A percentile compares a stretch with the other conserved stretches of the same genome.
These are phyloP conservation scores for Saposhnikovia divaricata DNA, from an alignment of 129 eudicot species.

Conservation along the genomic window DNA sequence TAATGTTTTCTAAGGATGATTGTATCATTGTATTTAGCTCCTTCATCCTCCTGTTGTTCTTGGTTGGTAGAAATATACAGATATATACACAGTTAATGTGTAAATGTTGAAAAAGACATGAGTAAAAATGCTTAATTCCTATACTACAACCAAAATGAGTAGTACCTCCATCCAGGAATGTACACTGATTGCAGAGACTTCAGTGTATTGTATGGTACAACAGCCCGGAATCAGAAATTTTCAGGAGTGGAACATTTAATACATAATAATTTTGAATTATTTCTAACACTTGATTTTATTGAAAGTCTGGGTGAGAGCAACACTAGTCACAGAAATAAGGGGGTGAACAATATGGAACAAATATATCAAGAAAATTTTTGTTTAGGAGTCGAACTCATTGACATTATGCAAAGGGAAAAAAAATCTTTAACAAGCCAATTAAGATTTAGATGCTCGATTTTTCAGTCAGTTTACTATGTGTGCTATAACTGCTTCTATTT, in stretches of 20 bases:
- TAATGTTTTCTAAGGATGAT: background rate
- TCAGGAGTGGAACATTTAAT: background rate
- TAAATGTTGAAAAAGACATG: background rate
- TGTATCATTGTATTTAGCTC: background rate
- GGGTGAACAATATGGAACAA: no score
- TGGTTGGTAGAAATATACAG: conserved; percentile 14
- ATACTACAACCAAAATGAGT: background rate
- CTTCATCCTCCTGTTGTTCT: conserved; percentile 10
- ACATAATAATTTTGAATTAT: no score
- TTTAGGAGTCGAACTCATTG: no score
- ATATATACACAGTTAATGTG: background rate
- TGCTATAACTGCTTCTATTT: no score
- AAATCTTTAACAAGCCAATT: no score
- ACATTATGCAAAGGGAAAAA: no score
- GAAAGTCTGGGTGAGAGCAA: no score
- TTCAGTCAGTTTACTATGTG: no score
- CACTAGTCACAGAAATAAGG: no score
- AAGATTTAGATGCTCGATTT: no score
- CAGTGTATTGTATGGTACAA: background rate
- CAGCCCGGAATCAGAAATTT: background rate
- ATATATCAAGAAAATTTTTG: no score
- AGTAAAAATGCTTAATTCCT: background rate
- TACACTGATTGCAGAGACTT: conserved; percentile 3
- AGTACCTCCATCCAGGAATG: conserved; percentile 11
- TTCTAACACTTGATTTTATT: no score